Evolutionary conservation across 495 filamentous ascomycete species (phyloP), one percentile per base, ranked within the genome.

Genomic region (Penicillium pancosmium): DNA sequence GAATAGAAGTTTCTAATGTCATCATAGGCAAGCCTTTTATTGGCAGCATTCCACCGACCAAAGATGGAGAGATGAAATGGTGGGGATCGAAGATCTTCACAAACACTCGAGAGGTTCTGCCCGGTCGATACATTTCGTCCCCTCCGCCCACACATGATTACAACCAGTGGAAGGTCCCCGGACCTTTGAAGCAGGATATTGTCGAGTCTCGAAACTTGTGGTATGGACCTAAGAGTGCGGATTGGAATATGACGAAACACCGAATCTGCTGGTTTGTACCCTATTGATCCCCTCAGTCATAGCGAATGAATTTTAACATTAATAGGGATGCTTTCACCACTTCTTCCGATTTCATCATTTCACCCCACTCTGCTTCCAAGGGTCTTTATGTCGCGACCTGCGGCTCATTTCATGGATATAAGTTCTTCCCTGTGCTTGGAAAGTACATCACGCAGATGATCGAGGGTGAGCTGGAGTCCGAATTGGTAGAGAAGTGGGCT

Each of bases 391-490:
- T 84, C 21, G 81, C 81, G 1, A 81, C 78, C 0, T 78, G 78
- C 33, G 81, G 81, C 19, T 76, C 76, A 9, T 79, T 76, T 59
- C 81, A 80, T 58, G 79, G 76, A 27, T 88, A 74, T 71, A 88
- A 88, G 65, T 87, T 88, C 71, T 73, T 86, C 55, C 84, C 85
- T 0, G 78, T 81, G 12, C 72, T 88, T 41, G 85, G 85, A 15
- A 75, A 81, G 25, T 85, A 87, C 61, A 79, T 88, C 33, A 73
- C 79, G 1, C 66, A 81, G 46, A 80, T 86, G 82, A 66, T 88
- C 9, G 71, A 81, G 18, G 80, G 76, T 4, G 67, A 74, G 9
- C 63, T 85, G 2, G 72, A 72, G 19, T 66, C 71, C 1, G 78
- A 79, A 15, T 54, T 80, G 47, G 64, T 51, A 34, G 60, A 70